Conservation (phyloP, 148 eudicot genomes). For the Hydrangea macrophylla region DNA sequence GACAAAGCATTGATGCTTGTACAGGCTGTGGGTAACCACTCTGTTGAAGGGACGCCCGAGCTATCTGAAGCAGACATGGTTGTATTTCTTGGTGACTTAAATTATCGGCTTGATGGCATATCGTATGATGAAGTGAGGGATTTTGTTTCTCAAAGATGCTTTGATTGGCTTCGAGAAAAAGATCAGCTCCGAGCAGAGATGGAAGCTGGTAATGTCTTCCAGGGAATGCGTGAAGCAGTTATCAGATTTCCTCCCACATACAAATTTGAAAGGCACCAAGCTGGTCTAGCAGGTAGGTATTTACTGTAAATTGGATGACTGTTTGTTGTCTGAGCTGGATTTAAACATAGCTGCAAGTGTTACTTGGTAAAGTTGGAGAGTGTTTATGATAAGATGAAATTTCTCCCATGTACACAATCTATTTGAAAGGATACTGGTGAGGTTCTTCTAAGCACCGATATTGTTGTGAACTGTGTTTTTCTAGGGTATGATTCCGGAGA, state of each 20-base stretch:
- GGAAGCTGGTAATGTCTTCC: slow-evolving; percentile 92
- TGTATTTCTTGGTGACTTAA: slow-evolving; percentile 90
- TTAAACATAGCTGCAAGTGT: not conserved
- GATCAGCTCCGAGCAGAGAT: slow-evolving; percentile 89
- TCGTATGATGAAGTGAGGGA: slow-evolving; percentile 99
- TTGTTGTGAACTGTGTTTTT: slow-evolving; percentile 6
- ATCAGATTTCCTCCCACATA: slow-evolving; percentile 90
- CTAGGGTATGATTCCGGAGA: slow-evolving; percentile 97
- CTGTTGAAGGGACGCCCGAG: slow-evolving; percentile 67
- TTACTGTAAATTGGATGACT: not conserved
- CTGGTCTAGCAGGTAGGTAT: slow-evolving; percentile 88
- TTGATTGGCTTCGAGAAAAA: slow-evolving; percentile 92
- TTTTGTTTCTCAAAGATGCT: slow-evolving; percentile 91
- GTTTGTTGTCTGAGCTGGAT: not conserved
- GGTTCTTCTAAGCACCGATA: not conserved
- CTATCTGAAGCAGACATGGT: slow-evolving; percentile 96
- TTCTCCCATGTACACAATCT: not conserved
- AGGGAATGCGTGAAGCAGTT: slow-evolving; percentile 95
- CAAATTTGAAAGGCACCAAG: slow-evolving; percentile 82
- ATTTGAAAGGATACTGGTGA: not conserved
- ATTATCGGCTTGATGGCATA: slow-evolving; percentile 88
- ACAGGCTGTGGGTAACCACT: slow-evolving; percentile 48
- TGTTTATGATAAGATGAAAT: not conserved
- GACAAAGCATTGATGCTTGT: slow-evolving; percentile 14
- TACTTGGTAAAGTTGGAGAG: not conserved